Base-by-base conservation (phyloP, 2,329 filamentous ascomycete species). In the Colletotrichum somersetense region DNA sequence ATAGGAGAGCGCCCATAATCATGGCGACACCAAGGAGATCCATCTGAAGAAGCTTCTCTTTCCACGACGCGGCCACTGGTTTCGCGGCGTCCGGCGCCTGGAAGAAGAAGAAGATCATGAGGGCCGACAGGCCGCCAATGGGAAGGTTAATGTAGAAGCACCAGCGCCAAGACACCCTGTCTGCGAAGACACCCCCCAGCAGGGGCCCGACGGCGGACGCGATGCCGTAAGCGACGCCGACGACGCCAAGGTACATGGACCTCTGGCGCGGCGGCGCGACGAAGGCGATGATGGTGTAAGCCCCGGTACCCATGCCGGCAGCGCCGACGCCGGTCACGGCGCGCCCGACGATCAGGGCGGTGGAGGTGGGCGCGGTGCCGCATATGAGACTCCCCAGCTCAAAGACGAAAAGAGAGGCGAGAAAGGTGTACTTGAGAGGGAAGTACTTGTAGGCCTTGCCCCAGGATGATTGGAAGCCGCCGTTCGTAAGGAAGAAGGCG, bases 1-100 rank as follows among this genome's bases (percentile, higher is more conserved):
- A 83, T 57, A 87, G 78, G 12, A 85, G 79, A 18, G 81, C 80
- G 0, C 81, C 81, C 5, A 87, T 77, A 69, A 88, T 83, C n/a
- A 85, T 78, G 5, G 80, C 30, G 3, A 83, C 84, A 1, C 86
- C 86, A 33, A 81, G 68, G 0, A 84, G 78, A 62, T 80, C 79
- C 6, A 81, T 74, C 44, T 77, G 77, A 16, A 78, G 52, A 23
- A 80, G 42, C 12, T 77, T 77, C 50, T 78, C 74, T 11, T 74
- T 20, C 33, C 78, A 56, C 0, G 67, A 73, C 6, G 72, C 76
- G 14, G 74, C 50, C 12, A 71, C 42, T 10, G 75, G 75, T 38
- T 64, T 75, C 3, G 79, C 77, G n/a, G 46, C 46, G 2, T 30
- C 56, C 1, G 68, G 68, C 16, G 62, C n/a, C 2, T 71, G n/a